These are phyloP conservation scores for Pleurozium schreberi DNA, from an alignment of 225 moss, liverwort and hornwort species.

Conservation along the genomic window DNA sequence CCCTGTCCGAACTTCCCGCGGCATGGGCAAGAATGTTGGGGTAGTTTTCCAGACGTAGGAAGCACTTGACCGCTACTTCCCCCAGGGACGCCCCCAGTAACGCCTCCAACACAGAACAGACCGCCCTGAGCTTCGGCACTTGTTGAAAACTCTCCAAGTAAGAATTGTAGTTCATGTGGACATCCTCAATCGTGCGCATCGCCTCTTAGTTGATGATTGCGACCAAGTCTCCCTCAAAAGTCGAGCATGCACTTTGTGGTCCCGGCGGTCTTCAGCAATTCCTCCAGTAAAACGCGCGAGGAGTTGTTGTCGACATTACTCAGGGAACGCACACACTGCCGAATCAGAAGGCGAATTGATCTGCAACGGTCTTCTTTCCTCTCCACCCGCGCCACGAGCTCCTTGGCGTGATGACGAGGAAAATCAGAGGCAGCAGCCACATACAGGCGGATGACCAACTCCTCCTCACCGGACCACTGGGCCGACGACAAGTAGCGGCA, in stretches of 20 bases:
- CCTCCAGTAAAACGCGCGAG: background rate
- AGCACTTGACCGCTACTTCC: background rate
- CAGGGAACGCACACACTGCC: background rate
- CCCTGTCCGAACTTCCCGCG: background rate
- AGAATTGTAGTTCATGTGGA: background rate
- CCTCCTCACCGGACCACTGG: background rate
- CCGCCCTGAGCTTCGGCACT: background rate
- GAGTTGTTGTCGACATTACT: background rate
- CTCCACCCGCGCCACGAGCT: background rate
- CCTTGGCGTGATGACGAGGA: too few relatives aligned
- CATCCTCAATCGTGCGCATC: background rate
- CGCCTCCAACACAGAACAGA: background rate
- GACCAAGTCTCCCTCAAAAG: background rate
- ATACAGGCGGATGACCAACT: background rate
- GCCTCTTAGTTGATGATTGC: background rate
- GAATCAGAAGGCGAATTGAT: background rate
- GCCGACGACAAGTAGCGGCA: background rate
- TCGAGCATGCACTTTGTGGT: background rate
- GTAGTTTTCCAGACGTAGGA: background rate
- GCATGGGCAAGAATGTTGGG: background rate
- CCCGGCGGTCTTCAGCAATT: background rate
- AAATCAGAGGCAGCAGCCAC: background rate
- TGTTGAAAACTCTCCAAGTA: background rate
- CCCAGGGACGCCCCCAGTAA: background rate
- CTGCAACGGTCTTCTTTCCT: background rate